Percentiles rank a stretch among this genome's conserved stretches.
These are phyloP conservation scores for Torrubiellomyces zombiae DNA, from an alignment of 2,329 filamentous ascomycete species.

Conservation along the genomic window DNA sequence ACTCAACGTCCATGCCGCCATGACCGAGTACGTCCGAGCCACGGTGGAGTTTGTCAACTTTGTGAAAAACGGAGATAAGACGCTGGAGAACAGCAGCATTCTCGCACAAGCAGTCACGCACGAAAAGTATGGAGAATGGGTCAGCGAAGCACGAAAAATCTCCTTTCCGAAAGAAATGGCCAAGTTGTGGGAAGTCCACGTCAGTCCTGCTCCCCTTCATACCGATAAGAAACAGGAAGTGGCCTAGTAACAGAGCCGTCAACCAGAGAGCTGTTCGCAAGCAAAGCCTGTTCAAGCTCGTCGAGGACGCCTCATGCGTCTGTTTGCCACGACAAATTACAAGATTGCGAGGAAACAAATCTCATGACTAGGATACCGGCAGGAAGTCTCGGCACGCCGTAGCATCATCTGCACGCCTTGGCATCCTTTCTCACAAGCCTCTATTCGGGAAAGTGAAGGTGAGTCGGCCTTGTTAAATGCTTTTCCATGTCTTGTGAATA, in stretches of 20 bases:
- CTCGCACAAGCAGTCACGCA: slow-evolving; percentile 32
- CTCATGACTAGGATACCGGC: too few species aligned
- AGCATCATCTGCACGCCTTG: neutral
- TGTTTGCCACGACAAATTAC: too few species aligned
- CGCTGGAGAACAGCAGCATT: slow-evolving; percentile 26
- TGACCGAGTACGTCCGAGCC: slow-evolving; percentile 43
- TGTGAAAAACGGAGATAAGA: too few species aligned
- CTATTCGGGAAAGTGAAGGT: too few species aligned
- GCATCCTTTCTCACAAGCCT: neutral
- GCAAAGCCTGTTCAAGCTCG: too few species aligned
- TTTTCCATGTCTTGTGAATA: too few species aligned
- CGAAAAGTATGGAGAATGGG: slow-evolving; percentile 22
- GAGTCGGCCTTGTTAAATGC: too few species aligned
- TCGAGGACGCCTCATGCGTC: too few species aligned
- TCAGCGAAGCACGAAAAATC: slow-evolving; percentile 15
- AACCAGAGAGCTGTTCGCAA: too few species aligned
- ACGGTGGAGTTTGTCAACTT: slow-evolving; percentile 40
- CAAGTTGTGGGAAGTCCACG: slow-evolving; percentile 26
- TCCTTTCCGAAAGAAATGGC: slow-evolving; percentile 17
- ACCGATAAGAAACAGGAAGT: neutral
- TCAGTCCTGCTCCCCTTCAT: slow-evolving; percentile 14
- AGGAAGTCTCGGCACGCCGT: too few species aligned
- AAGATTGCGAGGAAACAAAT: too few species aligned
- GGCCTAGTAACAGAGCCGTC: too few species aligned
- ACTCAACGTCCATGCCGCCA: slow-evolving; percentile 36